Evolutionary conservation across 2,329 filamentous ascomycete species (phyloP).

Genomic region (Pochonia chlamydosporia): DNA sequence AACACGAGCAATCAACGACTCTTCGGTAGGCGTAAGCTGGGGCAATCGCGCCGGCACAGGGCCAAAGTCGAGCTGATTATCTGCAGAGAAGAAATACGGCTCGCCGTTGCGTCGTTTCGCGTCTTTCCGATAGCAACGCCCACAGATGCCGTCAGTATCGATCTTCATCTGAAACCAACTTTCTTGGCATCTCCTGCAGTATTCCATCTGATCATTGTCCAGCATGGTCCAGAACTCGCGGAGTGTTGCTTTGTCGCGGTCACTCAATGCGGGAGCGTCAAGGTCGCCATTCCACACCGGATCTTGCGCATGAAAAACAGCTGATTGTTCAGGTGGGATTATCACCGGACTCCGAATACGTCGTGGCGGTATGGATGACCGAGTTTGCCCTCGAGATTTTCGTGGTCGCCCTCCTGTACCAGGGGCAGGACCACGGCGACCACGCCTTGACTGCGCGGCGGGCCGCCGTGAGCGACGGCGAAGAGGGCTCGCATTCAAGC

Average conservation of each 20-base stretch:
- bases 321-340: conserved; percentile 3
- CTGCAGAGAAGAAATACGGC: conserved; percentile 2
- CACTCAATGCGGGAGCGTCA: conserved; percentile 4
- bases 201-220: conserved; percentile 6
- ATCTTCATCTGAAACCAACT: conserved; percentile 4
- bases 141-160: conserved; percentile 4
- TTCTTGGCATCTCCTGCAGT: conserved; percentile 1
- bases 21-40: background rate
- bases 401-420: background rate
- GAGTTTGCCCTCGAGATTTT: too few relatives aligned
- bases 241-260: conserved; percentile 4
- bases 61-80: background rate
- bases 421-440: background rate
- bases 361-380: background rate
- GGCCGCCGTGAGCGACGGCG: background rate
- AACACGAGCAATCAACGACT: background rate
- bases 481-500: conserved; percentile 1
- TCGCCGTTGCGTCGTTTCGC: conserved; percentile 2
- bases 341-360: conserved; percentile 4
- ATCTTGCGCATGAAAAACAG: conserved; percentile 5
- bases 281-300: conserved; percentile 7
- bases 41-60: background rate
- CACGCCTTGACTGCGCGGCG: background rate
- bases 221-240: conserved; percentile 3
- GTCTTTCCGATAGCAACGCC: conserved; percentile 4